A percentile compares a stretch with the other conserved stretches of the same genome.
Conservation (phyloP, 805 yeast species). For the Sugiyamaella marilandica region DNA sequence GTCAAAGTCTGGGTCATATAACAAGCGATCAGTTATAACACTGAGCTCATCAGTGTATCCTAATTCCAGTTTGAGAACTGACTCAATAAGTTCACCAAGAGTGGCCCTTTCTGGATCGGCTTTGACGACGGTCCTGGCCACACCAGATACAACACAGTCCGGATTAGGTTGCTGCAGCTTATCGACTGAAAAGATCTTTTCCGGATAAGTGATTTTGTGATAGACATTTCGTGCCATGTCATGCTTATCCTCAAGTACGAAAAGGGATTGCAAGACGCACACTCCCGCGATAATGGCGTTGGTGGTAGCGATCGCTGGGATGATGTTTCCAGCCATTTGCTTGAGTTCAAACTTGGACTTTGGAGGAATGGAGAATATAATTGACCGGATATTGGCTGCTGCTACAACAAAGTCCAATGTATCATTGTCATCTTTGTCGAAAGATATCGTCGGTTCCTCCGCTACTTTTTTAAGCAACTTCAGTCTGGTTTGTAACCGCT, state of each 20-base stretch:
- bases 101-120: conserved; percentile 31
- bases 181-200: conserved; percentile 63
- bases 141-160: conserved; percentile 54
- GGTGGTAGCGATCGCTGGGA: conserved; percentile 97
- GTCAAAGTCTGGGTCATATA: conserved; percentile 85
- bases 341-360: conserved; percentile 83
- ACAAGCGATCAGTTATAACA: conserved; percentile 55
- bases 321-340: conserved; percentile 93
- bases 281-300: conserved; percentile 93
- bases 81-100: conserved; percentile 49
- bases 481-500: conserved; percentile 48
- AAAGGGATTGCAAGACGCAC: conserved; percentile 68
- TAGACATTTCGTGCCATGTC: conserved; percentile 40
- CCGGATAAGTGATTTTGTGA: conserved; percentile 48
- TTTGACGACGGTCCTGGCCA: conserved; percentile 29
- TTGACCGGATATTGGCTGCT: conserved; percentile 73
- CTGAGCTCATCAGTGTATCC: conserved; percentile 53
- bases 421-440: conserved; percentile 94
- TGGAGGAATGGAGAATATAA: conserved; percentile 60
- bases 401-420: conserved; percentile 84
- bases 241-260: conserved; percentile 29
- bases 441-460: conserved; percentile 41
- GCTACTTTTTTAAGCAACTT: conserved; percentile 30
- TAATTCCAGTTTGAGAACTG: conserved; percentile 43
- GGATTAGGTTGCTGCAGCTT: conserved; percentile 57